Base-by-base conservation (phyloP, 176 grass and related monocot species). In the Puya raimondii region DNA sequence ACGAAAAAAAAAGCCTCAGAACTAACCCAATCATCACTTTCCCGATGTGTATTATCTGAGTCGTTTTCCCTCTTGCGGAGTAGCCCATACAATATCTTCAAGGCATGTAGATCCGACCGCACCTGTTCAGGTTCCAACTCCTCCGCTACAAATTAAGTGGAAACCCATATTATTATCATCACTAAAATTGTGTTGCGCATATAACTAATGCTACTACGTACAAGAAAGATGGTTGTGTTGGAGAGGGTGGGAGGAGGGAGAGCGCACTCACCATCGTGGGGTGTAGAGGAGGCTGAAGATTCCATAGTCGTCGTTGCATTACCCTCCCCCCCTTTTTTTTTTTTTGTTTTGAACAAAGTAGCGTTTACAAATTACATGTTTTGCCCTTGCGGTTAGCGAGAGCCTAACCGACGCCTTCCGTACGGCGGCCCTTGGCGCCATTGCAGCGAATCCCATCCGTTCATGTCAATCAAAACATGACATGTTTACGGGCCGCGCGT, bases 81-180 rank as follows among this genome's bases (percentile, higher is more conserved):
- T 69, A 96, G 64, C 25, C 77, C 74, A 1, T 91, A 91, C 12
- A 96, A 80, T 11, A 58, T 83, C 75, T 84, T 84, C 21, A 96
- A 63, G 18, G 78, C 79, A 26, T 80, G 22, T 10, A 96, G 50
- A 78, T 96, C 85, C 49, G 85, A 81, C 49, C 54, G 15, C 2
- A 86, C 53, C 53, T 86, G 42, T 23, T 83, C 72, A 21, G 78
- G 72, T 23, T 56, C 77, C 25, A n/a, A 5, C 20, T 66, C 76
- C 11, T 83, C 87, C 54, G 15, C 54, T 59, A 18, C 54, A 20
- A 58, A 58, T 17, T 2, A 59, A 21, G 29, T 33, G 29, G 1
- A 20, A 58, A 58, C 15, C 15, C 54, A 58, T 59, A 15, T 26
- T 26, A 26, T 1, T 17, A 8, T 18, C 15, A 58, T 58, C 54